Evolutionary conservation across 2,329 filamentous ascomycete species (phyloP).

Genomic region (Aureobasidium lini): DNA sequence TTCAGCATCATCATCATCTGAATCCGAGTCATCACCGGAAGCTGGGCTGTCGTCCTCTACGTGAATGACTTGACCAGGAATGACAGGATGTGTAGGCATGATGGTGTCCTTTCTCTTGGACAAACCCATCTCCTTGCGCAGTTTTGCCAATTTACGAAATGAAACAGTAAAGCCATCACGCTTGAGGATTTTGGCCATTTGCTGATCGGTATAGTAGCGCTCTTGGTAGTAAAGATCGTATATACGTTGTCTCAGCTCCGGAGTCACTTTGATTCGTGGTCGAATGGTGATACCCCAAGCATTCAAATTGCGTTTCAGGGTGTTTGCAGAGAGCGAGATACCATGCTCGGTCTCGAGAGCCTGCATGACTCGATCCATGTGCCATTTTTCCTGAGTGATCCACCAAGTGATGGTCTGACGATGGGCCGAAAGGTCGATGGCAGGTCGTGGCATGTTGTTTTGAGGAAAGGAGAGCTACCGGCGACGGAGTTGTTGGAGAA

Average conservation of each 20-base stretch:
- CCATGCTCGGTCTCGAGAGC: background rate
- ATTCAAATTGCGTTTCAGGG: constrained; percentile 7
- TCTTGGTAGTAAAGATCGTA: constrained; percentile 8
- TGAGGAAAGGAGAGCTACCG: background rate
- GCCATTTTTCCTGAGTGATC: constrained; percentile 3
- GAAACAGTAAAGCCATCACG: constrained; percentile 1
- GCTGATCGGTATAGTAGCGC: constrained; percentile 1
- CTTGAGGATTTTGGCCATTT: constrained; percentile 9
- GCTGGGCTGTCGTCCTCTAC: background rate
- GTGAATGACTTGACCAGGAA: background rate
- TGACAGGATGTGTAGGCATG: background rate
- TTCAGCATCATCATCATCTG: background rate
- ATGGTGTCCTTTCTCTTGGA: constrained; percentile 2
- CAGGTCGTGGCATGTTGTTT: background rate
- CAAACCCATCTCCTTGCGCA: constrained; percentile 3
- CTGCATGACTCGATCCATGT: background rate
- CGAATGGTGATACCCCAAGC: background rate
- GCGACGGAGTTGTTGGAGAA: background rate
- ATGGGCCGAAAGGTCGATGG: constrained; percentile 1
- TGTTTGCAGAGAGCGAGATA: background rate
- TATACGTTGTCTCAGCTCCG: constrained; percentile 6
- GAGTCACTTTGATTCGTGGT: constrained; percentile 2
- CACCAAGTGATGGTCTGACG: constrained; percentile 7
- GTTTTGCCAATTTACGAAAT: constrained; percentile 1
- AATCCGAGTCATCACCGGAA: background rate